Conservation (phyloP, 164 flowering plant species). For the Kingdonia uniflora region DNA sequence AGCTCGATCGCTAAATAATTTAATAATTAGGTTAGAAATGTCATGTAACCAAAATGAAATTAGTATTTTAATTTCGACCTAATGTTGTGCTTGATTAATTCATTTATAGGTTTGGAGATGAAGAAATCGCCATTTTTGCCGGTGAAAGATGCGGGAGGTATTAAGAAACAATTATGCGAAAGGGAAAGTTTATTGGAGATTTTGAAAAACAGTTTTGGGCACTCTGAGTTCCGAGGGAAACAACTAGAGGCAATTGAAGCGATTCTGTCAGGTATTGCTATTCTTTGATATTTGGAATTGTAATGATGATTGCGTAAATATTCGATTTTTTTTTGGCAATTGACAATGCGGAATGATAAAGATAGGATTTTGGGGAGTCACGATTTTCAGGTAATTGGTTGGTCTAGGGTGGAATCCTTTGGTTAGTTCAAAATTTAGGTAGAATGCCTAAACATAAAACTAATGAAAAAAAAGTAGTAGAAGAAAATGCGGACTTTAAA, state of each 20-base stretch:
- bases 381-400: too few relatives aligned
- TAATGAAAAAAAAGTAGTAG: too few relatives aligned
- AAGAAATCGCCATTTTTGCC: constrained; percentile 54
- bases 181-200: constrained; percentile 62
- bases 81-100: too few relatives aligned
- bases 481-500: too few relatives aligned
- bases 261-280: constrained; percentile 56
- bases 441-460: too few relatives aligned
- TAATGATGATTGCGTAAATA: background rate
- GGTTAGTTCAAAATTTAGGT: too few relatives aligned
- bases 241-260: constrained; percentile 88
- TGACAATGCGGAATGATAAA: background rate
- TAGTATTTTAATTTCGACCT: too few relatives aligned
- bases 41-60: too few relatives aligned
- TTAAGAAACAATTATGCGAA: constrained; percentile 25
- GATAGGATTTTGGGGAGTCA: too few relatives aligned
- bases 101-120: constrained; percentile 42
- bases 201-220: constrained; percentile 75
- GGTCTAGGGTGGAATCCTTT: too few relatives aligned
- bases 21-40: too few relatives aligned
- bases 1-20: too few relatives aligned
- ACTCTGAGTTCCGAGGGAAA: constrained; percentile 72
- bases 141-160: constrained; percentile 20
- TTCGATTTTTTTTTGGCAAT: background rate
- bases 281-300: background rate